A percentile compares a stretch with the other conserved stretches of the same genome.
These are phyloP conservation scores for Kregervanrija delftensis DNA, from an alignment of 805 yeast genomes.

Conservation along the genomic window DNA sequence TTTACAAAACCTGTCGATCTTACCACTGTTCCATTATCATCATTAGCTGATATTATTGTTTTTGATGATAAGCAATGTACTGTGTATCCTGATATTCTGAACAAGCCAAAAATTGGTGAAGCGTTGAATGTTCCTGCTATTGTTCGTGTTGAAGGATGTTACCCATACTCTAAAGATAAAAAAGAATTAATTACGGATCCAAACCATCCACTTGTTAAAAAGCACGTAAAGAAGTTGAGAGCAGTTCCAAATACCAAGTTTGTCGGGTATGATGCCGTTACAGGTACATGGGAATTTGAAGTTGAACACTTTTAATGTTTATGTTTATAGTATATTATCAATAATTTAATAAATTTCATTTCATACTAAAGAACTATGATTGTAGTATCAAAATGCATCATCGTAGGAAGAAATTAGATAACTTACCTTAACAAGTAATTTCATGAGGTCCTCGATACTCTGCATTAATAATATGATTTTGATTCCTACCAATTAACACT, in stretches of 20 bases:
- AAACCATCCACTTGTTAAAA: slow-evolving; percentile 60
- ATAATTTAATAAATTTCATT: too few species aligned
- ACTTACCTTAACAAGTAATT: too few species aligned
- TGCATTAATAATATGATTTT: too few species aligned
- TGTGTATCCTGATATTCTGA: slow-evolving; percentile 63
- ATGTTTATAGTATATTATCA: neutral
- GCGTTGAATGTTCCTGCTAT: slow-evolving; percentile 76
- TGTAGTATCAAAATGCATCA: too few species aligned
- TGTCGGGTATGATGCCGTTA: slow-evolving; percentile 66
- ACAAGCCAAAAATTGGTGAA: slow-evolving; percentile 61
- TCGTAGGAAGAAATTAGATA: too few species aligned
- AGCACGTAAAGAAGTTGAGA: slow-evolving; percentile 64
- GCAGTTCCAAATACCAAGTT: slow-evolving; percentile 53
- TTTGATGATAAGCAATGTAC: slow-evolving; percentile 55
- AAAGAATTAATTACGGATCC: slow-evolving; percentile 72
- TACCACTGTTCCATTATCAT: slow-evolving; percentile 54
- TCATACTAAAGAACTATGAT: neutral
- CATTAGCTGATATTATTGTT: slow-evolving; percentile 58
- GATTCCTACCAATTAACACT: too few species aligned
- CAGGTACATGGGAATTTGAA: slow-evolving; percentile 66
- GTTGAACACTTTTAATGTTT: slow-evolving; percentile 32
- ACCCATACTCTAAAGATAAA: slow-evolving; percentile 68
- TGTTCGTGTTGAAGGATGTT: slow-evolving; percentile 72
- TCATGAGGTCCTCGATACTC: too few species aligned
- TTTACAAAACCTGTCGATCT: slow-evolving; percentile 81